Evolutionary conservation across 2,329 filamentous ascomycete genomes (phyloP), one percentile per base, ranked within the genome.

Genomic region (Elsinoe fawcettii): DNA sequence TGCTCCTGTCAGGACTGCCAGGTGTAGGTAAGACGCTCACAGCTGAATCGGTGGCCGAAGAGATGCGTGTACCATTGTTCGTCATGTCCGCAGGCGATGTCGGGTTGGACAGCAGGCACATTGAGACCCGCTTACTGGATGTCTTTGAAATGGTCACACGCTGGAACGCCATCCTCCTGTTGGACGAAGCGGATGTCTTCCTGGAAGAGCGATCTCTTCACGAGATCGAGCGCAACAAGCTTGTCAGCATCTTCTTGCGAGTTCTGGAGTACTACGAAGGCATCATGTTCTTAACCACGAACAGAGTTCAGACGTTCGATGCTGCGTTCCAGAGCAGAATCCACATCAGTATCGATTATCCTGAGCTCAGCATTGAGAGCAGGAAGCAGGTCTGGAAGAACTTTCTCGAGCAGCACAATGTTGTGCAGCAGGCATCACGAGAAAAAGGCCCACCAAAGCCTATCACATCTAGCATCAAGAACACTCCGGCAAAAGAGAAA

Each of bases 21-120:
- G 79, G 79, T 2, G 76, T 79, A 1, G 79, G 78, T 12, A 81
- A 81, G 66, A 81, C 79, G 0, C 63, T 77, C 22, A 79, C 77
- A 3, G 75, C 74, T 5, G 77, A 79, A 61, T 73, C 71, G 46
- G 71, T 78, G 20, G 77, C 78, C 1, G 77, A 80, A 58, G 67
- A 74, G 53, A 77, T 79, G 71, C 68, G 72, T 30, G 74, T 75
- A 1, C 78, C 78, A 1, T 67, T 81, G 0, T 80, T 76, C 62
- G 69, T 72, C 54, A 74, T 80, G 69, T 74, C 71, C 25, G 72
- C 74, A 2, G 77, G 76, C 8, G 78, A 81, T 56, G 69, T 81
- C 0, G 77, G 77, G 14, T 70, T 72, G 9, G 68, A 73, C 34
- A 71, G 75, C 0, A 58, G 63, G 0, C 64, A 66, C 0, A 73